Base-by-base conservation (phyloP, 2,329 filamentous ascomycete species). In the Dactylellina sp. region DNA sequence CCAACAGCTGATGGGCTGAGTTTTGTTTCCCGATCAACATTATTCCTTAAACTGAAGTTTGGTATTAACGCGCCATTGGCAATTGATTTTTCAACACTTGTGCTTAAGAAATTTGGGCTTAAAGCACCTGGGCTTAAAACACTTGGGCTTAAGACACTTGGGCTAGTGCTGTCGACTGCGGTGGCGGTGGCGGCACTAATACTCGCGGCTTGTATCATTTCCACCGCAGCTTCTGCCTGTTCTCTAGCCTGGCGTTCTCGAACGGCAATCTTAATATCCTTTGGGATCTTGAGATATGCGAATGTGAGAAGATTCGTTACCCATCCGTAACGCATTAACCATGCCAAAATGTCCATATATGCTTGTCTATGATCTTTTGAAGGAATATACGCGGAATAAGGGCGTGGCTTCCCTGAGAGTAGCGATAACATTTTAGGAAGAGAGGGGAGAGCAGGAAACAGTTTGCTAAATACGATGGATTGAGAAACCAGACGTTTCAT, bases 231-330 rank as follows among this genome's bases (percentile, higher is more conserved):
- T 68, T 50, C 68, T 4, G 50, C 80, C 80, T 49, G 81, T 63
- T 78, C 79, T 60, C 62, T 79, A 57, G 76, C 77, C n/a, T 74
- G 61, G 7, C 61, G 61, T n/a, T 65, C 76, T 53, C 78, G 80
- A 1, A 96, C 92, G 76, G 91, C 89, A 79, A 91, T 89, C 77
- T 95, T 89, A 75, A 96, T 91, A 79, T 94, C 89, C 1, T 74
- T 74, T 2, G 70, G 61, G 91, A 95, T 91, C 55, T 94, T 87
- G 46, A 98, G 88, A 84, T 95, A 96, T 11, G 90, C 92, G 80
- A 96, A 97, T 0, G 92, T 95, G 75, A 93, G 91, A 4, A 99
- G 85, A 80, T 97, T 93, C 0, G 91, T 96, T 0, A 97, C 93
- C 91, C 95, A 97, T 12, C 92, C 93, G 50, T 92, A 91, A 42